Evolutionary conservation across 148 eudicot species (phyloP).

Genomic region (Fallopia convolvulus): DNA sequence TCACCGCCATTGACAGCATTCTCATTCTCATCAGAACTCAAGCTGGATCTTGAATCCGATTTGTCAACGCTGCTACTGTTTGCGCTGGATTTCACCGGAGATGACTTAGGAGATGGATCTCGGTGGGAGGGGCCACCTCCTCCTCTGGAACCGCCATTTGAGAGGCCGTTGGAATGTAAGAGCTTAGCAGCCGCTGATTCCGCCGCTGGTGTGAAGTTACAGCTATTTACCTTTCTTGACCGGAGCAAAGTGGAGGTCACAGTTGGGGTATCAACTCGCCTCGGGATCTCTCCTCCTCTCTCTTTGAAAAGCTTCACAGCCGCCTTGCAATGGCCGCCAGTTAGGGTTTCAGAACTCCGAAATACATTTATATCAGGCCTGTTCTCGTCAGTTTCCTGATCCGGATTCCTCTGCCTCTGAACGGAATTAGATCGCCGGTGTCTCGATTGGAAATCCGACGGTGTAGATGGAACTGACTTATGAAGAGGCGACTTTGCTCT

Average conservation of each 20-base stretch:
- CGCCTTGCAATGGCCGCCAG: slow-evolving; percentile 17
- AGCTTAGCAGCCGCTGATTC: slow-evolving; percentile 56
- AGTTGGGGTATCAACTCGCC: slow-evolving; percentile 37
- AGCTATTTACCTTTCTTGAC: slow-evolving; percentile 16
- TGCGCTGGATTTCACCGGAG: slow-evolving; percentile 17
- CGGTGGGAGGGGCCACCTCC: not conserved
- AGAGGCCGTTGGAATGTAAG: slow-evolving; percentile 32
- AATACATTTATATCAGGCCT: slow-evolving; percentile 23
- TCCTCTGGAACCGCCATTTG: slow-evolving; percentile 9
- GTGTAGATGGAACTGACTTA: slow-evolving; percentile 22
- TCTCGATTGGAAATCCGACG: slow-evolving; percentile 20
- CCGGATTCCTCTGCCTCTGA: slow-evolving; percentile 23
- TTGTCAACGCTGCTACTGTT: not conserved
- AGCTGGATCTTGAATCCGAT: slow-evolving; percentile 7
- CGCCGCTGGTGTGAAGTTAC: slow-evolving; percentile 6
- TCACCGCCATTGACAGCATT: slow-evolving; percentile 20
- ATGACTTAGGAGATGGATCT: slow-evolving; percentile 11
- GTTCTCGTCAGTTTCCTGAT: slow-evolving; percentile 30
- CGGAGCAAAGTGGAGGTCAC: slow-evolving; percentile 15
- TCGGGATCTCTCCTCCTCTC: slow-evolving; percentile 22
- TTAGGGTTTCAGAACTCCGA: slow-evolving; percentile 32
- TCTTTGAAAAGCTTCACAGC: slow-evolving; percentile 39
- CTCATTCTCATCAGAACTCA: slow-evolving; percentile 27
- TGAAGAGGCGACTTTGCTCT: slow-evolving; percentile 16
- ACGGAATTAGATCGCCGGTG: slow-evolving; percentile 38